Conservation (phyloP, 257 asterid species). For the Leonotis leonurus region DNA sequence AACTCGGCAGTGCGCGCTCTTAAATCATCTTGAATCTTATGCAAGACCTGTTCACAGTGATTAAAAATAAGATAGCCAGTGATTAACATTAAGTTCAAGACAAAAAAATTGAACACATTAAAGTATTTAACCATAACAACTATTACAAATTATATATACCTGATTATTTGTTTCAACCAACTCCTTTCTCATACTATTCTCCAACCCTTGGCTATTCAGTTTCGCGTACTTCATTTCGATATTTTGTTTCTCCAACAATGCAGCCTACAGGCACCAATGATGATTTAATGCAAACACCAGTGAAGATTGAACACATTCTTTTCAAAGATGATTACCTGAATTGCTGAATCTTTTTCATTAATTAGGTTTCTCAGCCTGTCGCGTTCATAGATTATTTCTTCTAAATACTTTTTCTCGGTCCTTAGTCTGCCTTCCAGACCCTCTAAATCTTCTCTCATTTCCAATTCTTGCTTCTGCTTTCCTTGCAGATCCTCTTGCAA, state of each 20-base stretch:
- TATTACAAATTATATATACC: conserved; percentile 28
- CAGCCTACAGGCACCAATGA: conserved; percentile 39
- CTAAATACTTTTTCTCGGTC: conserved; percentile 66
- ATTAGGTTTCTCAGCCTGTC: conserved; percentile 58
- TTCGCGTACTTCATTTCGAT: conserved; percentile 57
- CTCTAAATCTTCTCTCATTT: conserved; percentile 61
- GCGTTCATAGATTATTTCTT: conserved; percentile 51
- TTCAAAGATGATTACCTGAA: conserved; percentile 49
- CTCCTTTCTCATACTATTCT: conserved; percentile 58
- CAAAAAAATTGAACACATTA: not conserved
- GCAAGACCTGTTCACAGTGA: conserved; percentile 46
- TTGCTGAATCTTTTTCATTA: conserved; percentile 66
- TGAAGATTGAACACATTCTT: not conserved
- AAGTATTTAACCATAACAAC: not conserved
- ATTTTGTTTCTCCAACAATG: conserved; percentile 61
- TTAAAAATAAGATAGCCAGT: not conserved
- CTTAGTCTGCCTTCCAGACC: conserved; percentile 44
- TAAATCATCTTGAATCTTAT: conserved; percentile 72
- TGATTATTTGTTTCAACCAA: conserved; percentile 65
- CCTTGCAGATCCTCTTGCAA: conserved; percentile 68
- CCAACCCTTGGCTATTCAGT: conserved; percentile 62
- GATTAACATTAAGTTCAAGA: not conserved
- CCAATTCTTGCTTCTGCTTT: conserved; percentile 56
- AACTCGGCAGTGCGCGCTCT: conserved; percentile 61
- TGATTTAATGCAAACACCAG: conserved; percentile 19